Percentiles rank a stretch among this genome's conserved stretches.
phyloP scores from a whole-genome alignment of 2,329 filamentous ascomycete genomes.

The Aphanocladium album region DNA sequence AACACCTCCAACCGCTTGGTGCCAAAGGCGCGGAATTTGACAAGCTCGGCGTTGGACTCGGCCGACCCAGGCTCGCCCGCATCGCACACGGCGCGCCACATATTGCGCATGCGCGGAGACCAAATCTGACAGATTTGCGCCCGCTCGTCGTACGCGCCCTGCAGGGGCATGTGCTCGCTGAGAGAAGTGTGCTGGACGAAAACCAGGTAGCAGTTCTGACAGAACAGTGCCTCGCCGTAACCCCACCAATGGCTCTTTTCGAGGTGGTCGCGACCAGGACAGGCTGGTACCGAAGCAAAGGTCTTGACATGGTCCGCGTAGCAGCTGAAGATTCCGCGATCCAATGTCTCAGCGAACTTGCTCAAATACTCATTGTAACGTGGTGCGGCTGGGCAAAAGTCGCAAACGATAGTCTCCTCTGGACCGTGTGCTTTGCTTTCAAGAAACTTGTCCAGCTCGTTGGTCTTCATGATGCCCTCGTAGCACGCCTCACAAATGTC shows the following conservation, averaged over 20 bases:
- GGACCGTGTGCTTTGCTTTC: constrained; percentile 18
- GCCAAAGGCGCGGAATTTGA: constrained; percentile 25
- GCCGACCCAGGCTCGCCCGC: constrained; percentile 22
- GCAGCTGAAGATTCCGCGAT: constrained; percentile 27
- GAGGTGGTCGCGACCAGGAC: constrained; percentile 24
- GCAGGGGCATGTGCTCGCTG: constrained; percentile 21
- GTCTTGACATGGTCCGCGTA: constrained; percentile 24
- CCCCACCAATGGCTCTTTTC: constrained; percentile 30
- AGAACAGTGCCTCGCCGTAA: constrained; percentile 28
- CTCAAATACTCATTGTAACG: constrained; percentile 23
- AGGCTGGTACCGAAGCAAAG: constrained; percentile 24
- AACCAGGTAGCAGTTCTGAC: constrained; percentile 29
- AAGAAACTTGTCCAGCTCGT: constrained; percentile 25
- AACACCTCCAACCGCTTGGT: constrained; percentile 25
- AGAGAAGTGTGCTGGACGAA: constrained; percentile 26
- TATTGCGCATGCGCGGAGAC: constrained; percentile 33
- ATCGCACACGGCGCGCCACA: constrained; percentile 26
- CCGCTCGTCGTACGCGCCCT: constrained; percentile 20
- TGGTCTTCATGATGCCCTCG: constrained; percentile 24
- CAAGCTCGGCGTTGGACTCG: constrained; percentile 22
- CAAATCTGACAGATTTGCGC: constrained; percentile 31
- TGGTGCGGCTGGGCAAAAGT: constrained; percentile 22
- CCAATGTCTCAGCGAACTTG: constrained; percentile 25
- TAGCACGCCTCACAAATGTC: constrained; percentile 31
- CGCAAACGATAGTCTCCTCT: constrained; percentile 24